These are phyloP conservation scores for Eimeria maxima DNA, from an alignment of 169 alveolate species.

Conservation along the genomic window DNA sequence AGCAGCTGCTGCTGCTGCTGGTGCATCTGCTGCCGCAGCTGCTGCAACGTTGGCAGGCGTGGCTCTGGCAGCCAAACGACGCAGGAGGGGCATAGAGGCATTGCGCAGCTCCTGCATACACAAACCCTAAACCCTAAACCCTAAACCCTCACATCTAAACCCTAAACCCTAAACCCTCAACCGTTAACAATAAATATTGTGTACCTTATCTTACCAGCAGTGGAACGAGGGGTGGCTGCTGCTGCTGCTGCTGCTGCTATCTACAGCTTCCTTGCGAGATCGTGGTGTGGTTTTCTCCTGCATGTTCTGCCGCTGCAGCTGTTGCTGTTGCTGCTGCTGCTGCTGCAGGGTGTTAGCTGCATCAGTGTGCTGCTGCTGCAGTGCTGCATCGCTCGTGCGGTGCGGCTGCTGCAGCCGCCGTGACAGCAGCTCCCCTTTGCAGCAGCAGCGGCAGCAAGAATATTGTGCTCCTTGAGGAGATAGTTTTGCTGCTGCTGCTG, in stretches of 20 bases:
- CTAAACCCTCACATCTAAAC: neutral
- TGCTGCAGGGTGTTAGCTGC: too few species aligned
- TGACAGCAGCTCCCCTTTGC: neutral
- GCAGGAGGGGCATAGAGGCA: constrained; percentile 17
- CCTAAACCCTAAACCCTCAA: constrained; percentile 23
- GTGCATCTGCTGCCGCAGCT: too few species aligned
- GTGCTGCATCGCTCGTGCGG: neutral
- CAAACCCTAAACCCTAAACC: neutral
- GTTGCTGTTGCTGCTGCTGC: neutral
- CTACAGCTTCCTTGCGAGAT: neutral
- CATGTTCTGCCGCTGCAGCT: neutral
- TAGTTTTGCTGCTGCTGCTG: neutral
- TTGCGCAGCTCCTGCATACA: constrained; percentile 51
- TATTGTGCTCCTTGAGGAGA: neutral
- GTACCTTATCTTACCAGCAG: too few species aligned
- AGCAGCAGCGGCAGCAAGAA: constrained; percentile 8
- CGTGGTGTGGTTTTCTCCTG: neutral
- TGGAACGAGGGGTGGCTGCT: too few species aligned
- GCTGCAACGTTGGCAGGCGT: constrained; percentile 6
- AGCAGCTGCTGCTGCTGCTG: constrained; percentile 34
- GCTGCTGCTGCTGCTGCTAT: neutral
- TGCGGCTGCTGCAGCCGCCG: constrained; percentile 13
- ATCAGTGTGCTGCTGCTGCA: constrained; percentile 31
- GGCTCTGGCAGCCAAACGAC: neutral
- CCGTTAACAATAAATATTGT: neutral